Evolutionary conservation across 176 grass and related monocot genomes (phyloP).

Genomic region (Thinopyrum elongatum): DNA sequence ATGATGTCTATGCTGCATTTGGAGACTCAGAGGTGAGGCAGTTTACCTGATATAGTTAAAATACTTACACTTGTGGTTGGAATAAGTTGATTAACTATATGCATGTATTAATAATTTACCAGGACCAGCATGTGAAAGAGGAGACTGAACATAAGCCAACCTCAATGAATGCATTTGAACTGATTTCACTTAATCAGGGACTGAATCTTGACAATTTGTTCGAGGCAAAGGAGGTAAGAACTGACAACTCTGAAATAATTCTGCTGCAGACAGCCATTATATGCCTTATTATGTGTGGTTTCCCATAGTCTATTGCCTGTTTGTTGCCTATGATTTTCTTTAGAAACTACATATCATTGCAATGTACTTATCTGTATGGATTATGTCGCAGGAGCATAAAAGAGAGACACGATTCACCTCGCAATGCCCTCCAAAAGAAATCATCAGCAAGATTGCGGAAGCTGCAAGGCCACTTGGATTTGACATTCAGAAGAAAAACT

Average conservation of each 20-base stretch:
- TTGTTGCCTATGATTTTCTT: not conserved
- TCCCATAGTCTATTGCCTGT: not conserved
- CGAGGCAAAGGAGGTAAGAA: conserved; percentile 70
- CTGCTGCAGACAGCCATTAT: not conserved
- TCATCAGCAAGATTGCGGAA: conserved; percentile 91
- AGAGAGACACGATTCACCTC: conserved; percentile 98
- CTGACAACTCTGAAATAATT: not conserved
- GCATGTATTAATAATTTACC: conserved; percentile 29
- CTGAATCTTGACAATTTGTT: conserved; percentile 97
- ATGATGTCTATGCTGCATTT: conserved; percentile 96
- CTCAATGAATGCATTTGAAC: conserved; percentile 96
- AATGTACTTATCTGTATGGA: conserved; percentile 3
- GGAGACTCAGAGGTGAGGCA: conserved; percentile 87
- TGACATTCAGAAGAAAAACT: conserved; percentile 97
- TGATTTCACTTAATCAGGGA: conserved; percentile 90
- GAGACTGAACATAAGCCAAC: conserved; percentile 87
- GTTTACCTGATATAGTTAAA: conserved; percentile 25
- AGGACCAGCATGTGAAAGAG: conserved; percentile 89
- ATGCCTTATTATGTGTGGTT: not conserved
- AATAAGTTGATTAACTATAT: conserved; percentile 13
- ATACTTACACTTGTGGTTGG: conserved; percentile 14
- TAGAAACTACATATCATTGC: not conserved
- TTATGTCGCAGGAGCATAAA: conserved; percentile 72
- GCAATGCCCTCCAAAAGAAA: conserved; percentile 82
- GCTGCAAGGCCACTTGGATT: conserved; percentile 97